phyloP scores from a whole-genome alignment of 2,329 filamentous ascomycete species.

The Lachnellula willkommii region DNA sequence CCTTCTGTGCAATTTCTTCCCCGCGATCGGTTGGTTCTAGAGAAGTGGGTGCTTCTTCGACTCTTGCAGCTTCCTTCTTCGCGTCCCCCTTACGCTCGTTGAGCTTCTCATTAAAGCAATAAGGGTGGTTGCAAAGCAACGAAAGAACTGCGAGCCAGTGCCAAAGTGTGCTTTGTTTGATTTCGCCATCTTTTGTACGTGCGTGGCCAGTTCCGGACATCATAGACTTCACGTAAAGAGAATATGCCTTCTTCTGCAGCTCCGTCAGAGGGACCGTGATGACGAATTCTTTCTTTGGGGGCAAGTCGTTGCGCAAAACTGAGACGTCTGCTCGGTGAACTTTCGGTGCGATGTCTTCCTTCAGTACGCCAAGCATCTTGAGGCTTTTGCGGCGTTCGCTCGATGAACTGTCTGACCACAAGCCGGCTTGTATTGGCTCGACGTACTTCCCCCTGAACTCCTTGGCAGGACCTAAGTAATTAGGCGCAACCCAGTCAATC shows the following conservation, averaged over 20 bases:
- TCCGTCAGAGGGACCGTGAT: constrained; percentile 65
- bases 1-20: constrained; percentile 14
- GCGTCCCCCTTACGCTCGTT: constrained; percentile 33
- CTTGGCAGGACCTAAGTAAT: constrained; percentile 61
- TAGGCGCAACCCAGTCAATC: constrained; percentile 80
- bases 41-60: background rate
- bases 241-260: constrained; percentile 61
- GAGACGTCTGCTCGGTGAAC: constrained; percentile 69
- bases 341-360: constrained; percentile 68
- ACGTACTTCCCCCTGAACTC: constrained; percentile 70
- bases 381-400: constrained; percentile 54
- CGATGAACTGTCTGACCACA: constrained; percentile 57
- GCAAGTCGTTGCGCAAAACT: constrained; percentile 61
- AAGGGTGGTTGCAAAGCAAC: constrained; percentile 45
- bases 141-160: constrained; percentile 35
- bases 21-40: constrained; percentile 6
- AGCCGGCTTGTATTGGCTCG: constrained; percentile 66
- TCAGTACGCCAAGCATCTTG: constrained; percentile 65
- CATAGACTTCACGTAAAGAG: constrained; percentile 42
- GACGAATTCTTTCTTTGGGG: constrained; percentile 75
- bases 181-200: constrained; percentile 30
- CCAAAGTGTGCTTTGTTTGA: constrained; percentile 43
- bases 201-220: constrained; percentile 10
- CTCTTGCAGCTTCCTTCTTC: constrained; percentile 11
- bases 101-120: constrained; percentile 41